Percentiles rank a stretch among this genome's conserved stretches.
Conservation (phyloP, 208 protist species). For the Ichthyophonus hoferi region DNA sequence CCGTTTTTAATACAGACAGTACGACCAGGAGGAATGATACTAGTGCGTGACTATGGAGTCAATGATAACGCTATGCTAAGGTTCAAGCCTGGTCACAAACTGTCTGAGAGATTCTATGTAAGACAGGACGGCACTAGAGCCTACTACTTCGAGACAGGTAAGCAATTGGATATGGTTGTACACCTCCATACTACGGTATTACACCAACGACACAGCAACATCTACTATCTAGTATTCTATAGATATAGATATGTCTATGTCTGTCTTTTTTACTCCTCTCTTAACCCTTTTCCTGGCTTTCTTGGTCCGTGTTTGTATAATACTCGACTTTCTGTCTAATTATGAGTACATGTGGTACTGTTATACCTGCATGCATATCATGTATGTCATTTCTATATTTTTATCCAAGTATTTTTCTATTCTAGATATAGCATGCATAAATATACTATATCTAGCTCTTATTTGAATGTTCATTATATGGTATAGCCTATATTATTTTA, state of each 20-base stretch:
- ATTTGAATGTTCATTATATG: no score
- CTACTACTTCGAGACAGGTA: constrained; percentile 41
- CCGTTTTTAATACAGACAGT: not conserved
- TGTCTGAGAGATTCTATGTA: constrained; percentile 43
- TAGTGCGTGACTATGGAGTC: constrained; percentile 48
- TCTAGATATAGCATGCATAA: no score
- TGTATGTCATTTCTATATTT: no score
- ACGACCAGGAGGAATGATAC: constrained; percentile 30
- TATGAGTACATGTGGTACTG: no score
- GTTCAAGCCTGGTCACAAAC: constrained; percentile 35
- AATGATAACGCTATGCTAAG: constrained; percentile 39
- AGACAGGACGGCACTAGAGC: constrained; percentile 38
- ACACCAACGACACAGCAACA: not conserved
- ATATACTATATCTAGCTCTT: no score
- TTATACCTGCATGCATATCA: no score
- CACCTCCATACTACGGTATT: not conserved
- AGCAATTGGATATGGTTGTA: not conserved
- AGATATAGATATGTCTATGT: not conserved
- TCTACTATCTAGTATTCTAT: not conserved
- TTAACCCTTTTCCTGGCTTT: not conserved
- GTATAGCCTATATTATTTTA: no score
- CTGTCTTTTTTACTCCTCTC: not conserved
- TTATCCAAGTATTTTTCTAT: no score
- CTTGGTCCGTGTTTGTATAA: not conserved
- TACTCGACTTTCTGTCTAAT: not conserved